phyloP scores from a whole-genome alignment of 2,329 filamentous ascomycete genomes.

The Fusarium avenaceum region DNA sequence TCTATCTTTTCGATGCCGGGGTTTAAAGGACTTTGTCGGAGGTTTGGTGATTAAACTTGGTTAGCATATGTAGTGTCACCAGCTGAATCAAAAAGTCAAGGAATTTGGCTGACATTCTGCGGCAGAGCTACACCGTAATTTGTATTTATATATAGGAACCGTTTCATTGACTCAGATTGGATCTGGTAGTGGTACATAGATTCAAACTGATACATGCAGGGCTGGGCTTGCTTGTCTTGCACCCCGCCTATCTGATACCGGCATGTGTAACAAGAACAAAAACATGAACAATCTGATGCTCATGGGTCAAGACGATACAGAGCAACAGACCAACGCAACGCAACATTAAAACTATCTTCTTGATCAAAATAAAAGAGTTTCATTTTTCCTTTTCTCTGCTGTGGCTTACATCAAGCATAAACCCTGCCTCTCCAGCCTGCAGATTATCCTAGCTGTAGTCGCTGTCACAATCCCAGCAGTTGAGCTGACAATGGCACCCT shows the following conservation, averaged over 20 bases:
- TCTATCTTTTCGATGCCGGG: constrained; percentile 26
- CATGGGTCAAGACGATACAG: neutral
- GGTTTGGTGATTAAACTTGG: constrained; percentile 10
- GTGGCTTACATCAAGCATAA: constrained; percentile 6
- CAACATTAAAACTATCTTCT: constrained; percentile 1
- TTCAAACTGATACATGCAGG: constrained; percentile 14
- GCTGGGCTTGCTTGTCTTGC: constrained; percentile 4
- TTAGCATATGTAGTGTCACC: constrained; percentile 15
- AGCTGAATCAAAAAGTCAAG: constrained; percentile 14
- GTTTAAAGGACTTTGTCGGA: constrained; percentile 11
- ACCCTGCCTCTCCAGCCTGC: constrained; percentile 19
- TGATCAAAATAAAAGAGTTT: neutral
- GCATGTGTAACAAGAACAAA: neutral
- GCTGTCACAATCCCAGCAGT: constrained; percentile 19
- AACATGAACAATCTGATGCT: neutral
- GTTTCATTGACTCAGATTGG: constrained; percentile 16
- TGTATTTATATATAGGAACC: constrained; percentile 10
- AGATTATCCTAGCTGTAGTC: constrained; percentile 11
- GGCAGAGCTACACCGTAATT: constrained; percentile 21
- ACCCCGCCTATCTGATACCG: constrained; percentile 16
- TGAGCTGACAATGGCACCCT: constrained; percentile 27
- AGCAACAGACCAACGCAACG: neutral
- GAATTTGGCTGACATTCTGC: constrained; percentile 1
- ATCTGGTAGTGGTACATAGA: constrained; percentile 20
- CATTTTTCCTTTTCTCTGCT: constrained; percentile 1